Conservation (phyloP, 176 grass and related monocot genomes). For the Zizania latifolia region DNA sequence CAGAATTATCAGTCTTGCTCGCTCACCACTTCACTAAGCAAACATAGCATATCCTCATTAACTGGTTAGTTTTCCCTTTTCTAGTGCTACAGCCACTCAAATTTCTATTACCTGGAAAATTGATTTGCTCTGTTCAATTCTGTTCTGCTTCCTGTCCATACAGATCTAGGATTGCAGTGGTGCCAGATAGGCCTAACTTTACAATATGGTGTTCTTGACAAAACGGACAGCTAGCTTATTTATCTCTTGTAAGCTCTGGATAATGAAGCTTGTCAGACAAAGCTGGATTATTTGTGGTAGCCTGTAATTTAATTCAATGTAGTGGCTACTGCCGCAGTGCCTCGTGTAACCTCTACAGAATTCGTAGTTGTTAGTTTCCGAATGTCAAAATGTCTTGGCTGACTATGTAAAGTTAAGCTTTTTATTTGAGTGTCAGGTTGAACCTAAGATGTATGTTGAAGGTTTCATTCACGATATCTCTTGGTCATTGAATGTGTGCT, state of each 20-base stretch:
- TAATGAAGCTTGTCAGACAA: slow-evolving; percentile 29
- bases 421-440: slow-evolving; percentile 35
- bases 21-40: slow-evolving; percentile 64
- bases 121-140: background rate
- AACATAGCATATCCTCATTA: slow-evolving; percentile 57
- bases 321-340: slow-evolving; percentile 22
- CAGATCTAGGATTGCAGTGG: slow-evolving; percentile 50
- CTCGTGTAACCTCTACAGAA: slow-evolving; percentile 40
- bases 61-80: slow-evolving; percentile 53
- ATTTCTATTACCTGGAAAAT: background rate
- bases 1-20: slow-evolving; percentile 67
- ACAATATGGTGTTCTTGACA: slow-evolving; percentile 52
- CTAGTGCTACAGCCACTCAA: background rate
- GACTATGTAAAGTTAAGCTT: slow-evolving; percentile 47
- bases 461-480: background rate
- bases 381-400: slow-evolving; percentile 27
- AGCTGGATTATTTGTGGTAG: slow-evolving; percentile 50
- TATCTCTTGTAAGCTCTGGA: slow-evolving; percentile 28
- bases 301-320: slow-evolving; percentile 38
- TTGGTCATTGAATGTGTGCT: background rate
- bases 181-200: slow-evolving; percentile 66
- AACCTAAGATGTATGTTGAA: background rate
- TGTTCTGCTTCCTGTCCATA: background rate
- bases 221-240: slow-evolving; percentile 54
- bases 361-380: slow-evolving; percentile 28